A percentile compares a stretch with the other conserved stretches of the same genome.
Conservation (phyloP, 306 rosid species). For the Dalbergia oliveri region DNA sequence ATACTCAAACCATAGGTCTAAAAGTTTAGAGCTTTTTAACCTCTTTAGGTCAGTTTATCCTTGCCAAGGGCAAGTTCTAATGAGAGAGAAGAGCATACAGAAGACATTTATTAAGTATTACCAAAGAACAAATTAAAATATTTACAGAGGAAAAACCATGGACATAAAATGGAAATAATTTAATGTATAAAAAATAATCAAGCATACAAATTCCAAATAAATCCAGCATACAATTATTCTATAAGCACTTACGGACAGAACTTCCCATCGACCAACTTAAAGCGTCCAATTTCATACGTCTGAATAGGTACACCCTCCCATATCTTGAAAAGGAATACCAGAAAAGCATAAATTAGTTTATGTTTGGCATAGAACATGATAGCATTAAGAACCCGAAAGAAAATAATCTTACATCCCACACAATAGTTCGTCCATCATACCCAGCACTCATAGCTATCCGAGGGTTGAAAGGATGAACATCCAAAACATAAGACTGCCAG, state of each 20-base stretch:
- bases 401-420: slow-evolving; percentile 87
- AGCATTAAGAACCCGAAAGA: slow-evolving; percentile 32
- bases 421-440: slow-evolving; percentile 86
- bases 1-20: slow-evolving; percentile 1
- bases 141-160: neutral
- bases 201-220: slow-evolving; percentile 12
- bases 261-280: slow-evolving; percentile 88
- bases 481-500: slow-evolving; percentile 89
- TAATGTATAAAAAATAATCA: slow-evolving; percentile 31
- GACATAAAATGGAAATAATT: slow-evolving; percentile 26
- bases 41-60: slow-evolving; percentile 1
- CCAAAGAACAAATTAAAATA: slow-evolving; percentile 37
- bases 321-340: slow-evolving; percentile 66
- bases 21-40: neutral
- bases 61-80: slow-evolving; percentile 27
- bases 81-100: slow-evolving; percentile 26
- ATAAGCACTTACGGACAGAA: slow-evolving; percentile 82
- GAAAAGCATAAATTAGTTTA: slow-evolving; percentile 33
- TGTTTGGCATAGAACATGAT: slow-evolving; percentile 31
- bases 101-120: slow-evolving; percentile 22
- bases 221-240: slow-evolving; percentile 23
- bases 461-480: slow-evolving; percentile 97
- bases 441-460: slow-evolving; percentile 99
- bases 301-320: slow-evolving; percentile 91
- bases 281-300: slow-evolving; percentile 72